Evolutionary conservation across 495 filamentous ascomycete genomes (phyloP).

Genomic region (Podospora didyma): DNA sequence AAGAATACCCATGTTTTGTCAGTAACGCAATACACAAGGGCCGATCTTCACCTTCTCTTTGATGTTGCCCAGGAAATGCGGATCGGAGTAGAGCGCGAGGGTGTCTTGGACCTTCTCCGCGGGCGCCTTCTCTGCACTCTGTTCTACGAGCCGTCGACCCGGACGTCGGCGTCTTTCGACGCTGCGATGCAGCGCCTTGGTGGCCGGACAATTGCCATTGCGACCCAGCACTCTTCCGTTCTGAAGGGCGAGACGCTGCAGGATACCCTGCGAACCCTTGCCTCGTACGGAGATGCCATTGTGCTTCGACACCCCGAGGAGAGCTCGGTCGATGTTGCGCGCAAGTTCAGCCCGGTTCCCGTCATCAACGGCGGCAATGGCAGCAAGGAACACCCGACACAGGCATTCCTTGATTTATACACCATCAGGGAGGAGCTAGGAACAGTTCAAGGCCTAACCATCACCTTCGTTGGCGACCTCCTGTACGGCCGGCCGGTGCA

Average conservation of each 20-base stretch:
- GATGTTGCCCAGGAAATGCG: constrained; percentile 96
- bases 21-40: constrained; percentile 79
- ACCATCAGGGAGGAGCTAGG: constrained; percentile 97
- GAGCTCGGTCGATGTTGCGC: constrained; percentile 69
- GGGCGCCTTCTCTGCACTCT: constrained; percentile 82
- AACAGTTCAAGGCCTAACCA: constrained; percentile 86
- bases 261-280: constrained; percentile 89
- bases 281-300: constrained; percentile 89
- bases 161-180: constrained; percentile 95
- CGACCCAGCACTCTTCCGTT: constrained; percentile 75
- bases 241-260: constrained; percentile 91
- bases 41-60: constrained; percentile 89
- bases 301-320: constrained; percentile 89
- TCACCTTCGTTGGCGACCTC: constrained; percentile 93
- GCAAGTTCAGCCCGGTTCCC: constrained; percentile 80
- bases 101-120: constrained; percentile 80
- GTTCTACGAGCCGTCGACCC: constrained; percentile 96
- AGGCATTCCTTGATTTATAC: constrained; percentile 97
- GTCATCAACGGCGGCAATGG: constrained; percentile 98
- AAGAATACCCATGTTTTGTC: constrained; percentile 83
- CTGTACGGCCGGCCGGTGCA: constrained; percentile 92
- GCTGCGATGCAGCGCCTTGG: constrained; percentile 97
- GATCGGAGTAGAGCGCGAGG: constrained; percentile 83
- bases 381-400: constrained; percentile 90
- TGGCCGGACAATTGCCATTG: constrained; percentile 72